phyloP scores from a whole-genome alignment of 2,329 filamentous ascomycete species.

The Ascochyta pisi region DNA sequence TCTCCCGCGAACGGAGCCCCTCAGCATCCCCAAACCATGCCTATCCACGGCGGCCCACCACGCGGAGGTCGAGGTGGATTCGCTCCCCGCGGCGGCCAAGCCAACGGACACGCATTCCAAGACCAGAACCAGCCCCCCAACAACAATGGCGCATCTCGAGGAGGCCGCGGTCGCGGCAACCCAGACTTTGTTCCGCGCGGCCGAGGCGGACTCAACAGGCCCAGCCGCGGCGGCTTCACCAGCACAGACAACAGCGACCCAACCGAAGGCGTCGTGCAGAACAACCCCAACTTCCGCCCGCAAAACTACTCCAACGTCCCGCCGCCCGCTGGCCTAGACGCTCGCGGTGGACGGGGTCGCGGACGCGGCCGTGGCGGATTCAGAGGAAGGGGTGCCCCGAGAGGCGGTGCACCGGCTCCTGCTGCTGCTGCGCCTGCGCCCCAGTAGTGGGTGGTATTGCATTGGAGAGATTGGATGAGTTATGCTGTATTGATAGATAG shows the following conservation, averaged over 20 bases:
- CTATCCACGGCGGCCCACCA: conserved; percentile 49
- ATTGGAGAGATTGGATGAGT: too few species aligned
- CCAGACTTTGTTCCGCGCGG: conserved; percentile 49
- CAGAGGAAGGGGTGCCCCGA: conserved; percentile 39
- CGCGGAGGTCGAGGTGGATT: conserved; percentile 50
- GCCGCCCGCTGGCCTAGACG: conserved; percentile 45
- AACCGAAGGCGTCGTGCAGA: conserved; percentile 59
- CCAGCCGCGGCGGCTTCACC: conserved; percentile 54
- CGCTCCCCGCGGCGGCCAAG: conserved; percentile 43
- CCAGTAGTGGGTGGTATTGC: conserved; percentile 11
- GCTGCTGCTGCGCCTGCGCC: conserved; percentile 20
- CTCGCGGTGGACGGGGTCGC: conserved; percentile 26
- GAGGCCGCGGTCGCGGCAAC: conserved; percentile 34
- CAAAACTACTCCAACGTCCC: conserved; percentile 52
- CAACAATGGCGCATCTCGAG: conserved; percentile 36
- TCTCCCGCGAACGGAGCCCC: conserved; percentile 33
- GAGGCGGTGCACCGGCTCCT: conserved; percentile 33
- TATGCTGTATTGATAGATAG: too few species aligned
- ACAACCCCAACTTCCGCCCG: conserved; percentile 64
- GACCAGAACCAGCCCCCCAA: conserved; percentile 36
- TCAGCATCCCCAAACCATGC: conserved; percentile 44
- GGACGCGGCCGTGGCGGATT: conserved; percentile 43
- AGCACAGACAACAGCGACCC: conserved; percentile 59
- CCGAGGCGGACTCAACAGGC: conserved; percentile 45
- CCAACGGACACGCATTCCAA: conserved; percentile 34